Evolutionary conservation across 805 yeast species (phyloP), one percentile per base, ranked within the genome.

Genomic region (Candida methanosorbosa): DNA sequence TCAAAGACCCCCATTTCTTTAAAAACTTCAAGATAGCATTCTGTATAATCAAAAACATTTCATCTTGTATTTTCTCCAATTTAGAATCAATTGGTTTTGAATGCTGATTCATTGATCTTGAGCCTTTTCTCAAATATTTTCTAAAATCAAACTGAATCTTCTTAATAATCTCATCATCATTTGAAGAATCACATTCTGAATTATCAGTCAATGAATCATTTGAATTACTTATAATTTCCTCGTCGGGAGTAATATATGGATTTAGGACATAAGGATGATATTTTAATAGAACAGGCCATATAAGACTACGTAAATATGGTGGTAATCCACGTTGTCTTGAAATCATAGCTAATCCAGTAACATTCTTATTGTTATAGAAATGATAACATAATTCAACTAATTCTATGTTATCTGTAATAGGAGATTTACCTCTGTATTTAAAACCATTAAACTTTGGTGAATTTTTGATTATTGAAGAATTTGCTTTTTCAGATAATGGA

Each of bases 321-420:
- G 97, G 97, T 19, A 87, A 65, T 3, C 97, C 97, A 37, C 76
- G 64, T 44, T 80, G 87, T 42, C 95, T 68, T 5, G 95, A 90
- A 6, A 88, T 57, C 43, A 75, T 63, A 1, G 97, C 94, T 31
- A 88, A 58, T 0, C 87, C 84, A 32, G 78, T 76, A 38, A 78
- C 78, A 49, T 88, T 82, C 38, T 72, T 73, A 14, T 66, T 64
- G 32, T 60, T 62, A 5, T 87, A 55, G 45, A 75, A 76, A 29
- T 64, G 59, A 29, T 73, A 66, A 42, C 84, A 75, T 18, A 76
- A 61, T 18, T 66, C 64, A 30, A 78, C 66, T 14, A 78, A 52
- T 30, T 70, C 74, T 1, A 72, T 70, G 6, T 57, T 58, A 30
- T 65, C 70, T 3, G 63, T 49, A n/a, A 70, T 60, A 2, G 72